Evolutionary conservation across 2,329 filamentous ascomycete genomes (phyloP), one percentile per base, ranked within the genome.

Genomic region (Parasarocladium wereldwijsianum): DNA sequence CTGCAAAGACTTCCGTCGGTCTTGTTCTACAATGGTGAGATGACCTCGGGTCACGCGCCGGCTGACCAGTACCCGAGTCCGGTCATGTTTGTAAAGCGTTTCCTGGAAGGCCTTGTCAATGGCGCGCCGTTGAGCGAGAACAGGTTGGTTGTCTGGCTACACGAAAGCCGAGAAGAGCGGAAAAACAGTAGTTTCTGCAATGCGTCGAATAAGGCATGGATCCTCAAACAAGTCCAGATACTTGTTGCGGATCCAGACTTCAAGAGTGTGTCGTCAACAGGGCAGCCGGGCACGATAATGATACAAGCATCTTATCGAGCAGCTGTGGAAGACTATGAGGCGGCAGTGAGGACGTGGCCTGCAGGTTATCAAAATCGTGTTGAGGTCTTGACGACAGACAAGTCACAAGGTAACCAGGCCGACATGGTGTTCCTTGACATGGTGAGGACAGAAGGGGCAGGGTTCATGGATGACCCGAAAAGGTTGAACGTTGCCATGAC

Each of bases 381-480:
- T 0, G 45, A 55, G 15, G 51, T 59, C 0, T 37, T 60, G 12
- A 65, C 60, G 0, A 51, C 63, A 1, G 61, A 63, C 29, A 58
- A 51, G 4, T 53, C 57, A 0, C 60, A 64, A 22, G 61, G 61
- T 0, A 58, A 60, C 10, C 57, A 65, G 33, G 59, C 61, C 0
- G 61, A 65, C 23, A 45, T 62, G 5, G 57, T 64, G 0, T 55
- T 62, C 19, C 44, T 65, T 0, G 61, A 65, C 41, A 48, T 63
- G 36, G 60, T 64, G 3, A 45, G 55, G n/a, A 53, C 54, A 0
- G 42, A 40, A 0, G 43, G 43, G 1, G 52, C 55, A 0, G 48
- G 46, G 0, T 62, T 63, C 29, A 54, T 62, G 40, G 51, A 63
- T 14, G 52, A 63, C 11, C 43, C 52, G 0, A 54, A 59, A 21